A percentile compares a stretch with the other conserved stretches of the same genome.
Conservation (phyloP, 1,284 basidiomycete genomes). For the Melampsora americana region DNA sequence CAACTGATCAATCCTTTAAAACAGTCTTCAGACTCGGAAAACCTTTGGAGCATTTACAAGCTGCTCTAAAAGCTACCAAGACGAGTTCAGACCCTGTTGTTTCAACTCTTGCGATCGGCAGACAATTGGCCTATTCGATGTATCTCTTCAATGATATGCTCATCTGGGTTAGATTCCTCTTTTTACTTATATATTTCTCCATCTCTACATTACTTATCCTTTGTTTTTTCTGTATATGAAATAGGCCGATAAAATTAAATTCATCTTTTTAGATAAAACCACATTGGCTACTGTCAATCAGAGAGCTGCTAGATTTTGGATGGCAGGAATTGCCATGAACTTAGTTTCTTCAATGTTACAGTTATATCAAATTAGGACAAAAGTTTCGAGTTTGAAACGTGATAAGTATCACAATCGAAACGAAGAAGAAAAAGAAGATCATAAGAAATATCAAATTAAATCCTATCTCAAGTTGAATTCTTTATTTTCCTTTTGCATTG, state of each 20-base stretch:
- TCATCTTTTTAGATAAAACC: slow-evolving; percentile 58
- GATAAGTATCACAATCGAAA: slow-evolving; percentile 6
- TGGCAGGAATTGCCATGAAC: slow-evolving; percentile 67
- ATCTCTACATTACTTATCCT: slow-evolving; percentile 57
- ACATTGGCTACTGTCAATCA: slow-evolving; percentile 67
- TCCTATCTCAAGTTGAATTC: slow-evolving; percentile 9
- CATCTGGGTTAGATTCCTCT: slow-evolving; percentile 67
- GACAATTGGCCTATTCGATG: slow-evolving; percentile 86
- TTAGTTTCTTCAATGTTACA: slow-evolving; percentile 43
- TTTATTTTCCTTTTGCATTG: not conserved
- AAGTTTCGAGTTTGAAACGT: not conserved
- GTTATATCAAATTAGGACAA: slow-evolving; percentile 15
- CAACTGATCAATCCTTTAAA: slow-evolving; percentile 20
- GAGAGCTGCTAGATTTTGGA: slow-evolving; percentile 82
- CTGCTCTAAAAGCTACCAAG: slow-evolving; percentile 74
- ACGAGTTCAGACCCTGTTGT: slow-evolving; percentile 55
- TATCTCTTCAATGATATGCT: slow-evolving; percentile 79
- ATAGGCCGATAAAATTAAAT: slow-evolving; percentile 53
- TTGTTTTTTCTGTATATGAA: slow-evolving; percentile 56
- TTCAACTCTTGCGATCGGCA: slow-evolving; percentile 68
- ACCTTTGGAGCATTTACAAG: slow-evolving; percentile 89
- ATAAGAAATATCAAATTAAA: slow-evolving; percentile 27
- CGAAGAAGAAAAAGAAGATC: slow-evolving; percentile 38
- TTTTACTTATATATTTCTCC: not conserved
- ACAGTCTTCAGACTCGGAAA: slow-evolving; percentile 89